Conservation (phyloP, 225 moss, liverwort and hornwort genomes). For the Marchantia paleacea region DNA sequence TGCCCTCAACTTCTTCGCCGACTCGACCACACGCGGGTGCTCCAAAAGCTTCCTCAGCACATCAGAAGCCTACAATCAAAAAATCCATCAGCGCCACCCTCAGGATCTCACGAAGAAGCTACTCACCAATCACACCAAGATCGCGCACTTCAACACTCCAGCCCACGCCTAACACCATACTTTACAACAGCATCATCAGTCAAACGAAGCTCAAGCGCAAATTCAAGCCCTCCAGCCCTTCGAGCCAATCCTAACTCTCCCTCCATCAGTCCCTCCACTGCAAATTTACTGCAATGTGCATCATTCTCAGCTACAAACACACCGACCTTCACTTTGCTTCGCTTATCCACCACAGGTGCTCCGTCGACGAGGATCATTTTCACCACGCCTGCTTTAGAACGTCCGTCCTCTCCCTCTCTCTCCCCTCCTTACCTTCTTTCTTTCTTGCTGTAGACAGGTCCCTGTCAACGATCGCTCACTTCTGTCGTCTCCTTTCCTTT, state of each 20-base stretch:
- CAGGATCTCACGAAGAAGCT: background rate
- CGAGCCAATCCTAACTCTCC: background rate
- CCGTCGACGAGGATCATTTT: constrained; percentile 42
- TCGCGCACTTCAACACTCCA: background rate
- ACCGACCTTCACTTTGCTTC: constrained; percentile 10
- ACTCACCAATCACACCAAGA: background rate
- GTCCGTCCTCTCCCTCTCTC: background rate
- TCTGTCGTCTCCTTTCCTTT: too few species aligned
- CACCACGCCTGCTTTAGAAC: background rate
- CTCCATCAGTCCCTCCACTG: background rate
- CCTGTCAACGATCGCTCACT: background rate
- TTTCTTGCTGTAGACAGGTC: background rate
- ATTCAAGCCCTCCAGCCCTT: background rate
- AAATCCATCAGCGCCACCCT: background rate
- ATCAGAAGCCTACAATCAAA: constrained; percentile 15
- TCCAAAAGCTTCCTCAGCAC: constrained; percentile 31
- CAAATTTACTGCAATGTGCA: background rate
- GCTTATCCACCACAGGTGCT: constrained; percentile 14
- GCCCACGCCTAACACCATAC: background rate
- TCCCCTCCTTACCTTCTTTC: background rate
- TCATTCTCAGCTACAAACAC: background rate
- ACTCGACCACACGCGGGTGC: constrained; percentile 21
- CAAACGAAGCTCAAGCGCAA: background rate
- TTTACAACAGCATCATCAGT: background rate
- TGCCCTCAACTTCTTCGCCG: constrained; percentile 20